Conservation (phyloP, 2,329 filamentous ascomycete species). For the Colletotrichum filicis region DNA sequence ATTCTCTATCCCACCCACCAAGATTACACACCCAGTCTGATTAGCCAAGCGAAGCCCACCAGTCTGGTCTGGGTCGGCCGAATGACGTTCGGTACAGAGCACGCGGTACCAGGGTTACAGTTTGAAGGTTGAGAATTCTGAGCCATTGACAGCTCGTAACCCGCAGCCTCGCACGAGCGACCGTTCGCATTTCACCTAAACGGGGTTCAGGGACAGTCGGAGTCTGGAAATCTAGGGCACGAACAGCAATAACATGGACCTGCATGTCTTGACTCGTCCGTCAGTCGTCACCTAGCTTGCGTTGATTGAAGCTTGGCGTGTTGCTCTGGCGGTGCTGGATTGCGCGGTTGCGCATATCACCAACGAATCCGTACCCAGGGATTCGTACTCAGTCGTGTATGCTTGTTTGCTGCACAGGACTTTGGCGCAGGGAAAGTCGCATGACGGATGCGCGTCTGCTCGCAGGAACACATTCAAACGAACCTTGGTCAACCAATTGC, state of each 20-base stretch:
- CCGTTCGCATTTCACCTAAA: neutral
- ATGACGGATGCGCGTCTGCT: conserved; percentile 8
- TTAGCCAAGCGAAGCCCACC: conserved; percentile 13
- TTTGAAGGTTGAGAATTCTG: neutral
- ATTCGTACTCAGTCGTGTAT: neutral
- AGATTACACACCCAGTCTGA: conserved; percentile 4
- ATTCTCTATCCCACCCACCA: conserved; percentile 11
- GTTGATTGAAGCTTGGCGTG: conserved; percentile 22
- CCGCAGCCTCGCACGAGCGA: neutral
- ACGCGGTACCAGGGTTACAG: conserved; percentile 11
- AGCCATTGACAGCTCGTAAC: neutral
- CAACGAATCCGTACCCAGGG: neutral
- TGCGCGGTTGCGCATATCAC: conserved; percentile 28
- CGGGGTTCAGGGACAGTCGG: neutral
- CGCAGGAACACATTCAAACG: conserved; percentile 26
- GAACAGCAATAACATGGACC: conserved; percentile 9
- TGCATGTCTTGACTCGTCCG: conserved; percentile 31
- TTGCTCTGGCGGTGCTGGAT: conserved; percentile 23
- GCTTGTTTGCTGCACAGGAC: conserved; percentile 24
- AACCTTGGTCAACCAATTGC: conserved; percentile 26
- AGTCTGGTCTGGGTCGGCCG: conserved; percentile 16
- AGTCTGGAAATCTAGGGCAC: neutral
- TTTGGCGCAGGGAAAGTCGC: conserved; percentile 29
- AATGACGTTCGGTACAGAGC: conserved; percentile 22
- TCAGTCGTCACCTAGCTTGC: conserved; percentile 35